Base-by-base conservation (phyloP, 2,329 filamentous ascomycete species). In the Didymella pinodella region DNA sequence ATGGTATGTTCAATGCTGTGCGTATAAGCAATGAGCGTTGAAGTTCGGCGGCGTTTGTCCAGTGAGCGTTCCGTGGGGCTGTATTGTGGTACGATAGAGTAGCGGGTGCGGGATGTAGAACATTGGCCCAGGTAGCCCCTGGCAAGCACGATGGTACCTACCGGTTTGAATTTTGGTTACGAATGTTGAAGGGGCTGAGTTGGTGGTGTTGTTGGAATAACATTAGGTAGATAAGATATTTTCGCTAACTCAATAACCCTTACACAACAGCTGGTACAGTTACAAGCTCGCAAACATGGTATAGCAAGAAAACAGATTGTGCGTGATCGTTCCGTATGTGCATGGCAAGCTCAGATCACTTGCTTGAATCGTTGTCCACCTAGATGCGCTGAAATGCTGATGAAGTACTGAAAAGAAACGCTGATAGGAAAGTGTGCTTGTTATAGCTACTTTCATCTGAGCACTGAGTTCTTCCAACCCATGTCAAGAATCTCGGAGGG, bases 401-500 rank as follows among this genome's bases (percentile, higher is more conserved):
- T 43, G 14, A 25, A 14, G 52, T 55, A 55, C 51, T 55, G 11
- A 31, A 57, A 53, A 22, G 16, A 57, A 50, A 57, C 31, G 48
- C 53, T 53, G 26, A 36, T 53, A 18, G 31, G 26, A 29, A 47
- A 44, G 7, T 34, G 38, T 38, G 52, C n/a, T 32, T 29, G 31
- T 28, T 8, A 22, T 53, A 12, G 31, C 14, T 56, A 32, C 34
- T 51, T 36, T 61, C 46, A 59, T 65, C 57, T 63, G 41, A 71
- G 46, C 12, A 66, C 68, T 5, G 63, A 63, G 25, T 71, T 71
- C 34, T 65, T 47, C 22, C 65, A 45, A 20, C 68, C 67, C 66
- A 67, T 69, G 46, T 78, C 74, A 52, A 79, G 54, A 18, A 79
- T 75, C 63, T 77, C 76, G 16, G 71, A 75, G 6, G 77, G 75